Conservation (phyloP, 1,139 yeast genomes). For the Saccharomyces hybrid region DNA sequence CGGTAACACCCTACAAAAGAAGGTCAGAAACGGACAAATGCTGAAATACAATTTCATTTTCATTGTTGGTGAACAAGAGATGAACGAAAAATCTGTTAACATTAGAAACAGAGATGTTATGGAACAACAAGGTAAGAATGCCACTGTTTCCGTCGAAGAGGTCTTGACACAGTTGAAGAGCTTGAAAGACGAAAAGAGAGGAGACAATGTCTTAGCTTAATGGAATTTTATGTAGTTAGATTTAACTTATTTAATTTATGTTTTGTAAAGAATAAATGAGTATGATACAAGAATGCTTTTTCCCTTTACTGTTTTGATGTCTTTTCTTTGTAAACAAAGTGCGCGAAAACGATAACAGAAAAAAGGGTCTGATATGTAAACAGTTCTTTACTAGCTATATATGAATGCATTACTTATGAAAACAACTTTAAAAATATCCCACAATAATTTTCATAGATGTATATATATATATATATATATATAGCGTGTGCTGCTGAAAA, state of each 20-base stretch:
- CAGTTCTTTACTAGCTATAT: background rate
- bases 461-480: background rate
- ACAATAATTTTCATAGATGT: background rate
- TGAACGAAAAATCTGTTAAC: conserved; percentile 67
- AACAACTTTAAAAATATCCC: background rate
- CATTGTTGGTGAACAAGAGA: conserved; percentile 93
- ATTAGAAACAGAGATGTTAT: conserved; percentile 88
- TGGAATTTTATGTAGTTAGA: background rate
- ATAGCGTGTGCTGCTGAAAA: too few species aligned
- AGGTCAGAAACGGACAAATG: conserved; percentile 91
- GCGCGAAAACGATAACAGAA: background rate
- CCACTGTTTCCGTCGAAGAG: conserved; percentile 59
- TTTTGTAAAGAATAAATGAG: background rate
- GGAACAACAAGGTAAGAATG: conserved; percentile 84
- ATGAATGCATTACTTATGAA: background rate
- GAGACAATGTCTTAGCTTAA: conserved; percentile 44
- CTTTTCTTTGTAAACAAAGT: background rate
- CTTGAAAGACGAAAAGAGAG: conserved; percentile 62
- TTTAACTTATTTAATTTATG: background rate
- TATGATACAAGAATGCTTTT: background rate
- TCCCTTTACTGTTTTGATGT: background rate
- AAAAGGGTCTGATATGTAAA: background rate
- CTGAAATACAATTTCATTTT: conserved; percentile 89
- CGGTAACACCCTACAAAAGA: conserved; percentile 93
- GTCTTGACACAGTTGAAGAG: conserved; percentile 60